Evolutionary conservation across 2,329 filamentous ascomycete genomes (phyloP).

Genomic region (Bipolaris zeicola): DNA sequence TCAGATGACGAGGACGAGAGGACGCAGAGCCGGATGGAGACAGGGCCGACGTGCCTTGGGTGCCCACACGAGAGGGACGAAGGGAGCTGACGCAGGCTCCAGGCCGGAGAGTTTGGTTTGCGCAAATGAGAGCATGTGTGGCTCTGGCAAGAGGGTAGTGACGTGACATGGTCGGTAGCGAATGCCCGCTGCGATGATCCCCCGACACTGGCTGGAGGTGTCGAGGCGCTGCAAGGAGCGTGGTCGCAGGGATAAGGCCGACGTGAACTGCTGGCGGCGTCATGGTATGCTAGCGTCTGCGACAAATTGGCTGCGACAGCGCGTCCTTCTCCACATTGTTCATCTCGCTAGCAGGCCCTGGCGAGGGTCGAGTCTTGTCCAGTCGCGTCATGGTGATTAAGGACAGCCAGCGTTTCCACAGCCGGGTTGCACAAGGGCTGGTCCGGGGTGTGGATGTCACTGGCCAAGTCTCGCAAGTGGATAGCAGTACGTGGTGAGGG

Average conservation of each 20-base stretch:
- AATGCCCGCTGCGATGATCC: slow-evolving; percentile 15
- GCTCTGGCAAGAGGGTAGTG: slow-evolving; percentile 10
- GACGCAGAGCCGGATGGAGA: slow-evolving; percentile 25
- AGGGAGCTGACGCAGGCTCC: slow-evolving; percentile 26
- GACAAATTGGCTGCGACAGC: slow-evolving; percentile 38
- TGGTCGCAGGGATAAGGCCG: slow-evolving; percentile 31
- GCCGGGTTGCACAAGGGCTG: slow-evolving; percentile 30
- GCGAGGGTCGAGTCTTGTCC: slow-evolving; percentile 35
- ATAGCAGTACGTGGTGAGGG: slow-evolving; percentile 22
- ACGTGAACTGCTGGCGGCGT: slow-evolving; percentile 26
- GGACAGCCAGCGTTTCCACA: slow-evolving; percentile 17
- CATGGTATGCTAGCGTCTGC: slow-evolving; percentile 31
- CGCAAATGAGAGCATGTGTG: slow-evolving; percentile 14
- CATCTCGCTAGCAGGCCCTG: slow-evolving; percentile 45
- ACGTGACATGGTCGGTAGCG: slow-evolving; percentile 15
- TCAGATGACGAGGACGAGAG: slow-evolving; percentile 30
- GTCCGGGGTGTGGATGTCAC: slow-evolving; percentile 28
- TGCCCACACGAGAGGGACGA: background rate
- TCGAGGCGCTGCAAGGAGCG: slow-evolving; percentile 8
- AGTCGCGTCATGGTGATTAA: slow-evolving; percentile 29
- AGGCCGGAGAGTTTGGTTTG: slow-evolving; percentile 16
- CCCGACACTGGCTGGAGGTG: slow-evolving; percentile 13
- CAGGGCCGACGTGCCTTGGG: slow-evolving; percentile 32
- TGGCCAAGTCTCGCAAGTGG: slow-evolving; percentile 13
- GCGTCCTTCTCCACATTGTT: slow-evolving; percentile 47